phyloP scores from a whole-genome alignment of 768 basidiomycete genomes.

The Tylopilus cervinicoccineus region DNA sequence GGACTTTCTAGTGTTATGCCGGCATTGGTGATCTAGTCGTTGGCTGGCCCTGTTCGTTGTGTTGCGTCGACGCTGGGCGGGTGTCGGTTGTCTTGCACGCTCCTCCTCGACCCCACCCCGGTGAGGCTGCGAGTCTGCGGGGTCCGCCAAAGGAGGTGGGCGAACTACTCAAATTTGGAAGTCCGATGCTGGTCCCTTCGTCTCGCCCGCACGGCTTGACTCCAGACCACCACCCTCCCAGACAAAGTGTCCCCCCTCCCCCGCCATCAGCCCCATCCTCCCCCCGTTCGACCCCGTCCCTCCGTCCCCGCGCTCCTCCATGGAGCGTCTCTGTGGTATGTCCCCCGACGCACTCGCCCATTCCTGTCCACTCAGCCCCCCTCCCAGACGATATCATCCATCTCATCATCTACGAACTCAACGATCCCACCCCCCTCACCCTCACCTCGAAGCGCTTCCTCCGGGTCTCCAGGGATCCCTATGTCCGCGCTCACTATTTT shows the following conservation, averaged over 20 bases:
- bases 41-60: conserved; percentile 3
- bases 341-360: conserved; percentile 19
- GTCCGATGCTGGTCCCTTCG: conserved; percentile 33
- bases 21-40: conserved; percentile 26
- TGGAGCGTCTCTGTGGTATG: conserved; percentile 70
- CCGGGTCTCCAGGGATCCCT: conserved; percentile 65
- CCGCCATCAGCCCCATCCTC: background rate
- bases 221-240: conserved; percentile 32
- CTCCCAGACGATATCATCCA: conserved; percentile 60
- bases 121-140: conserved; percentile 26
- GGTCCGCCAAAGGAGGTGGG: conserved; percentile 25
- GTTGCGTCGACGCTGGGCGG: background rate
- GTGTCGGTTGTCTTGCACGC: background rate
- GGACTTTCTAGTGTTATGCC: conserved; percentile 33
- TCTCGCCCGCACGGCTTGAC: conserved; percentile 31
- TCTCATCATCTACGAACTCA: conserved; percentile 68
- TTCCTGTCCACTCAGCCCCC: conserved; percentile 10
- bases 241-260: conserved; percentile 22
- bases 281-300: background rate
- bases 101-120: background rate
- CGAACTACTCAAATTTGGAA: conserved; percentile 32
- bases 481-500: conserved; percentile 76
- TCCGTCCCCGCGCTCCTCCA: conserved; percentile 22
- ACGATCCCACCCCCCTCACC: conserved; percentile 58
- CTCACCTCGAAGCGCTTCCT: conserved; percentile 56